Conservation (phyloP, 176 grass and related monocot species). For the Triticum turgidum region DNA sequence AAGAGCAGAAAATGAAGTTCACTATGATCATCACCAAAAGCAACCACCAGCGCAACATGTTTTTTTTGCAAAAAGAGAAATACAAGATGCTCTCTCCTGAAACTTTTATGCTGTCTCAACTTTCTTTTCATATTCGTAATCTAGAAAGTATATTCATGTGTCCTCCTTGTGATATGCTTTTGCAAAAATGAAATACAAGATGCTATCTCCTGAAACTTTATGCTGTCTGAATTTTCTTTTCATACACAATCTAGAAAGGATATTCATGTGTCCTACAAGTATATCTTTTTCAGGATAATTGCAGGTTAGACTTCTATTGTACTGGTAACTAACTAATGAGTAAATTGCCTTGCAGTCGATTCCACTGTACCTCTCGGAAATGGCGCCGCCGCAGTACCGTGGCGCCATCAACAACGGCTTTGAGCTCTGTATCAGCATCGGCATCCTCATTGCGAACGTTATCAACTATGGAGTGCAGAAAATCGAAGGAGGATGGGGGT, state of each 20-base stretch:
- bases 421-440: constrained; percentile 81
- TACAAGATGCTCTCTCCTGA: not conserved
- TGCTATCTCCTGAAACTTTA: not conserved
- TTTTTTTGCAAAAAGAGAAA: constrained; percentile 17
- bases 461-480: constrained; percentile 79
- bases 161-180: too few relatives aligned
- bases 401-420: constrained; percentile 82
- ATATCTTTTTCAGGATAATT: not conserved
- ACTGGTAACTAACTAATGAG: not conserved
- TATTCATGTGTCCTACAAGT: not conserved
- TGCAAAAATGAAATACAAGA: too few relatives aligned
- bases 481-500: constrained; percentile 52
- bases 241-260: too few relatives aligned
- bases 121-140: constrained; percentile 3
- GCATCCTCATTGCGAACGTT: constrained; percentile 75
- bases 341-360: constrained; percentile 55
- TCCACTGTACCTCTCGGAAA: constrained; percentile 86
- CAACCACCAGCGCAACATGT: not conserved
- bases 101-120: not conserved
- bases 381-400: constrained; percentile 77
- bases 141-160: not conserved
- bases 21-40: constrained; percentile 23
- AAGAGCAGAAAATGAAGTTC: constrained; percentile 11
- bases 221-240: not conserved
- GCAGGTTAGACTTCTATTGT: not conserved